phyloP scores from a whole-genome alignment of 495 filamentous ascomycete species.

The Penicillium paradoxum region DNA sequence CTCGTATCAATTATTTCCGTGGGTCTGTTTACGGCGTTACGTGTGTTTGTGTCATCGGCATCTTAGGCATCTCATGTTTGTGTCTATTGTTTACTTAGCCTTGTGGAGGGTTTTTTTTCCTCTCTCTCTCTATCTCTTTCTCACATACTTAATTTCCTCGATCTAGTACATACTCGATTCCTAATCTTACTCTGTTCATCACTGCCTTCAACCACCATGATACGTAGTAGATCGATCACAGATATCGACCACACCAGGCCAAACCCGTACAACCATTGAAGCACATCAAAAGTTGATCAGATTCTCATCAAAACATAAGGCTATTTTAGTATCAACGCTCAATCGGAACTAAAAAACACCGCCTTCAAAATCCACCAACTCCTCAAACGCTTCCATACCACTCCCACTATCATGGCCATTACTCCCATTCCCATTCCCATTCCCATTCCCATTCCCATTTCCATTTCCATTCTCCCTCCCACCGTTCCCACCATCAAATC shows the following conservation, averaged over 20 bases:
- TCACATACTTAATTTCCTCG: constrained; percentile 6
- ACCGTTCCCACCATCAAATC: neutral
- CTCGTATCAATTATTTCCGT: neutral
- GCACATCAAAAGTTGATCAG: too few relatives aligned
- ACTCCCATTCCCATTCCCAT: neutral
- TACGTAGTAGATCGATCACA: too few relatives aligned
- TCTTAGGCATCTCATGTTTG: constrained; percentile 2
- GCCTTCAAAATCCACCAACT: constrained; percentile 18
- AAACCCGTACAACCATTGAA: too few relatives aligned
- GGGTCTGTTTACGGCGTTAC: constrained; percentile 2
- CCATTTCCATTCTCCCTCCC: neutral
- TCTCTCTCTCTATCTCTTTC: neutral
- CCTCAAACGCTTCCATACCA: constrained; percentile 16
- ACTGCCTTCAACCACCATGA: neutral
- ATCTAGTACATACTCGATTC: constrained; percentile 7
- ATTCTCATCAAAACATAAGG: neutral
- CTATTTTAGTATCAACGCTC: neutral
- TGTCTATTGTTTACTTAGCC: constrained; percentile 8
- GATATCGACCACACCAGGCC: too few relatives aligned
- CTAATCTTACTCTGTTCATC: constrained; percentile 1
- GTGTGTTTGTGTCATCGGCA: constrained; percentile 1
- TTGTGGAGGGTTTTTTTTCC: neutral
- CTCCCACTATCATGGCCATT: neutral
- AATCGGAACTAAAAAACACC: constrained; percentile 1
- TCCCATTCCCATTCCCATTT: neutral